phyloP scores from a whole-genome alignment of 2,329 filamentous ascomycete genomes.

The Colletotrichum coccodes region DNA sequence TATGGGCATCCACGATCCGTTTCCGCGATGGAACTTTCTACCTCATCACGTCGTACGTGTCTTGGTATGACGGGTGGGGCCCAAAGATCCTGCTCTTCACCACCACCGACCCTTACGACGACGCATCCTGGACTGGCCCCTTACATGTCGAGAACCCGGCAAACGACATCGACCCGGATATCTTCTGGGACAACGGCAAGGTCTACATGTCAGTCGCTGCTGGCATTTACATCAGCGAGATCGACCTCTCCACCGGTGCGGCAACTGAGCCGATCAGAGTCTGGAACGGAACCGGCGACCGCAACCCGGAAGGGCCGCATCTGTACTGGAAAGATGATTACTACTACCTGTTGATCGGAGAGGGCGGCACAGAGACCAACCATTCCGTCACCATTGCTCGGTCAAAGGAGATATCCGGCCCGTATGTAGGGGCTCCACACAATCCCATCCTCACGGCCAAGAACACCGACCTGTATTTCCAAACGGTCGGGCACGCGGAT shows the following conservation, averaged over 20 bases:
- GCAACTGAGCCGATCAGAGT: slow-evolving; percentile 43
- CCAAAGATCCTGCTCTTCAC: slow-evolving; percentile 52
- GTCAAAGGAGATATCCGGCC: slow-evolving; percentile 49
- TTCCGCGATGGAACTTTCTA: slow-evolving; percentile 56
- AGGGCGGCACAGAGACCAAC: slow-evolving; percentile 57
- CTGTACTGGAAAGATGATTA: slow-evolving; percentile 60
- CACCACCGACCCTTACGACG: slow-evolving; percentile 49
- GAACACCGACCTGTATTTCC: slow-evolving; percentile 50
- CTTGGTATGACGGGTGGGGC: slow-evolving; percentile 36
- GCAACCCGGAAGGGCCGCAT: slow-evolving; percentile 61
- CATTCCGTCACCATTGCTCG: slow-evolving; percentile 57
- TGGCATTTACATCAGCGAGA: slow-evolving; percentile 40
- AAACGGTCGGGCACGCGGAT: slow-evolving; percentile 56
- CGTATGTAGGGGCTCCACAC: slow-evolving; percentile 50
- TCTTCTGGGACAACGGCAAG: slow-evolving; percentile 65
- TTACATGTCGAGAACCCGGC: slow-evolving; percentile 41
- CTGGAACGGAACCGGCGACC: slow-evolving; percentile 56
- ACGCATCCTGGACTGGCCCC: slow-evolving; percentile 51
- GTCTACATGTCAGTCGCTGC: slow-evolving; percentile 46
- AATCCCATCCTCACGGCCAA: slow-evolving; percentile 58
- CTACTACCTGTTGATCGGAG: slow-evolving; percentile 64
- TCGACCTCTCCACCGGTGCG: slow-evolving; percentile 48
- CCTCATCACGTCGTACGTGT: slow-evolving; percentile 39
- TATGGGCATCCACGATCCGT: slow-evolving; percentile 59
- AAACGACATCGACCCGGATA: slow-evolving; percentile 55